Conservation (phyloP, 2,329 filamentous ascomycete genomes). For the Myriosclerotinia duriaeana region DNA sequence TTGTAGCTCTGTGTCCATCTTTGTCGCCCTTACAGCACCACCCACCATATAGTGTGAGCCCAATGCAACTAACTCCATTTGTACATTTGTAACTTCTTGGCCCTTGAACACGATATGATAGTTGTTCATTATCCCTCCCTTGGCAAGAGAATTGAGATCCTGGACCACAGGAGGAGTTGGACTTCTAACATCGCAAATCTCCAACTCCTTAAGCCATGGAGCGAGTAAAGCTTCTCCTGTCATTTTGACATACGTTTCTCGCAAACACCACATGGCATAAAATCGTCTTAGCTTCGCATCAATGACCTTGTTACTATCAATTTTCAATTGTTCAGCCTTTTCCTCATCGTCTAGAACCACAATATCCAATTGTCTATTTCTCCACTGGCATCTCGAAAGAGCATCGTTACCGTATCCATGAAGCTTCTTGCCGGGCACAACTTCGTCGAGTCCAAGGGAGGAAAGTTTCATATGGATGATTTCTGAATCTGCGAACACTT, state of each 20-base stretch:
- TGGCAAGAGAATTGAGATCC: slow-evolving; percentile 29
- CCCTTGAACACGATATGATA: slow-evolving; percentile 36
- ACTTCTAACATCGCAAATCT: slow-evolving; percentile 59
- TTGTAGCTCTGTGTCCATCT: slow-evolving; percentile 21
- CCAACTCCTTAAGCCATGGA: slow-evolving; percentile 67
- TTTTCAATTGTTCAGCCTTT: slow-evolving; percentile 30
- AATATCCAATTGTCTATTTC: slow-evolving; percentile 30
- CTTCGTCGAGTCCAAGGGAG: slow-evolving; percentile 27
- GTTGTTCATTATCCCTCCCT: slow-evolving; percentile 29
- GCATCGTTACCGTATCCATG: slow-evolving; percentile 28
- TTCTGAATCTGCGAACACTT: slow-evolving; percentile 66
- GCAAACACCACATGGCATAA: slow-evolving; percentile 75
- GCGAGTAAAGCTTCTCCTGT: slow-evolving; percentile 76
- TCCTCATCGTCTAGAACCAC: slow-evolving; percentile 22
- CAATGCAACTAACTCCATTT: slow-evolving; percentile 36
- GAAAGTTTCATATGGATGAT: slow-evolving; percentile 57
- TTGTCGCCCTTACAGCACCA: slow-evolving; percentile 29
- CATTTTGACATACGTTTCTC: slow-evolving; percentile 82
- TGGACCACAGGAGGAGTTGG: slow-evolving; percentile 27
- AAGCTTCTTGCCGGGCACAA: slow-evolving; percentile 21
- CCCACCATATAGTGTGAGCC: slow-evolving; percentile 39
- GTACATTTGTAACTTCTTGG: slow-evolving; percentile 34
- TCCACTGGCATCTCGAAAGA: slow-evolving; percentile 36
- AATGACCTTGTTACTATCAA: slow-evolving; percentile 44
- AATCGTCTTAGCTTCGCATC: slow-evolving; percentile 67